Evolutionary conservation across 2,329 filamentous ascomycete genomes (phyloP), one percentile per base, ranked within the genome.

Genomic region (Botrytis aclada): DNA sequence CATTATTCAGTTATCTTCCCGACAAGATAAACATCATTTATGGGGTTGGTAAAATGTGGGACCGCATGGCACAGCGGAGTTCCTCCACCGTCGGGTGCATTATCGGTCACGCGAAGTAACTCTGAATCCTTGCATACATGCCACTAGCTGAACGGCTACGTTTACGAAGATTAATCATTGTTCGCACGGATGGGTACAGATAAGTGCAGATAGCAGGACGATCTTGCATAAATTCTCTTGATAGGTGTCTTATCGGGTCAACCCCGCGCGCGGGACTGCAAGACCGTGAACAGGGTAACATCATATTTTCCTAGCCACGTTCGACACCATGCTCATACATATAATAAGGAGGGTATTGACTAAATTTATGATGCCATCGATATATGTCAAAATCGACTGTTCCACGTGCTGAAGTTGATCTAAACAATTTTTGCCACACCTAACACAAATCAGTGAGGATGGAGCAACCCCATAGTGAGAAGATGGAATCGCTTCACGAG

Each of bases 261-360:
- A 70, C 71, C 71, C 71, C 58, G 66, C 66, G 34, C 45, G 71
- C 71, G 71, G 71, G 45, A 67, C 43, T 63, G 41, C 56, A 73
- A 73, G 65, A 32, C 71, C 66, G 71, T 39, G 25, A 69, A 62
- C 56, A 70, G 16, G 56, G 37, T 20, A 70, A 51, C 25, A 37
- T 47, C 22, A 34, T 39, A 56, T 34, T 56, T 70, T 20, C 22
- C 47, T 20, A 29, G 39, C 20, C 10, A 22, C 34, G 12, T 41
- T 32, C 39, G 29, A 67, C 37, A 60, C 34, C 43, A 25, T n/a
- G 3, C 41, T 64, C 10, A 37, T 25, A 45, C 37, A 66, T 71
- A 71, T 71, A 58, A 66, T n/a, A 58, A 56, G 14, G 22, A 71
- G 16, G 20, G 20, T 14, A 7, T 62, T 29, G 61, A 45, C 16